Base-by-base conservation (phyloP, 2,329 filamentous ascomycete species). In the Colletotrichum costaricense region DNA sequence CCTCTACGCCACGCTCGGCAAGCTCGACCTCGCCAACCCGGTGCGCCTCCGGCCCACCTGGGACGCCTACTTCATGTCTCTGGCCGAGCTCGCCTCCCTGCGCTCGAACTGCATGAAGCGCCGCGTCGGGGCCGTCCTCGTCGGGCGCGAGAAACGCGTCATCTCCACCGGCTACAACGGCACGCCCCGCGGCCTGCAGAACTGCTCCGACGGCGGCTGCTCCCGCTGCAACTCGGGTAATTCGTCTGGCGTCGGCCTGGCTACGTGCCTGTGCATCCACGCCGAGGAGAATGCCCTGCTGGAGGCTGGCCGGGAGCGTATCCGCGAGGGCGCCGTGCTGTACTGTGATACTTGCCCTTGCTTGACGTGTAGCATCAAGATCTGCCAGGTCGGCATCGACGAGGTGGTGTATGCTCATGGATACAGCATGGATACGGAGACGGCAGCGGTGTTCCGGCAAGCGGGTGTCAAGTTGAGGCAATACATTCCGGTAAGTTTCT, bases 31-130 rank as follows among this genome's bases (percentile, higher is more conserved):
- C 30, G 88, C 93, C 2, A 92, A 97, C 79, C 89, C 93, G 42
- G 90, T 93, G 77, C 93, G 97, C 2, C 88, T 99, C 46, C 91
- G 97, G 1, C 97, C 97, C 1, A 92, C 91, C 62, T 99, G 97
- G 97, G 97, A 99, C 83, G 92, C 94, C 78, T 99, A 99, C 85
- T 99, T 99, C 81, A 99, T 99, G 97, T 91, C 94, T 54, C 88
- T 99, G n/a, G 95, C 97, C 5, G 95, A 94, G 42, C 90, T 99
- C 60, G 97, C 97, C 8, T 94, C 96, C 0, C 93, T 95, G 77
- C 90, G 97, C 76, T 95, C 93, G 80, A 99, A 99, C 83, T 99
- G 97, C 86, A 99, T 99, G 97, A 98, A 98, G 85, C 90, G 97
- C 35, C 92, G 96, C 76, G 97, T 99, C 1, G 97, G 97, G 8